Percentiles rank a stretch among this genome's conserved stretches.
Evolutionary conservation across 768 basidiomycete genomes (phyloP).

Genomic region (Chalciporus sphaerocephalus): DNA sequence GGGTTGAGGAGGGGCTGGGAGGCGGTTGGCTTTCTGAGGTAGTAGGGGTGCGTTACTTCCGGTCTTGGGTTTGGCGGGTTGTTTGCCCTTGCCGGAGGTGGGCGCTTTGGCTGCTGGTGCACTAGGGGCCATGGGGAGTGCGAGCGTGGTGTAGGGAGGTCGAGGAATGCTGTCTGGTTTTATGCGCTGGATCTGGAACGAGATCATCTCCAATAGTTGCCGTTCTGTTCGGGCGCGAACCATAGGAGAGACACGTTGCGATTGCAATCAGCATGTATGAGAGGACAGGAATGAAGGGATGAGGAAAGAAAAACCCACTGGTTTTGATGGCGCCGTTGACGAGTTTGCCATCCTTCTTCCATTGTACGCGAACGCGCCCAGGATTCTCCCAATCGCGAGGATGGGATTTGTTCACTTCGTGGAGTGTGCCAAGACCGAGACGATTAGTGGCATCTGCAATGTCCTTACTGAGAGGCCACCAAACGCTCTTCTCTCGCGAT

Average conservation of each 20-base stretch:
- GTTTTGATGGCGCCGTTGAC: constrained; percentile 68
- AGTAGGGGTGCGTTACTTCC: constrained; percentile 30
- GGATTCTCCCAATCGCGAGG: constrained; percentile 99
- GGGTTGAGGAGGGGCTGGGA: constrained; percentile 75
- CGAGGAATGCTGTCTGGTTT: constrained; percentile 70
- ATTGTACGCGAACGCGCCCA: constrained; percentile 88
- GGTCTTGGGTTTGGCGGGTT: constrained; percentile 44
- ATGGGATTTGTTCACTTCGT: constrained; percentile 87
- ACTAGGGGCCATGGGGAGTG: constrained; percentile 26
- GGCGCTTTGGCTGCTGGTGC: constrained; percentile 30
- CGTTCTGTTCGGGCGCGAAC: constrained; percentile 53
- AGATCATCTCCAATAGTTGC: constrained; percentile 70
- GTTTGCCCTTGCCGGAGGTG: constrained; percentile 46
- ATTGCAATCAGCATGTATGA: neutral
- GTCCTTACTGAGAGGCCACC: constrained; percentile 95
- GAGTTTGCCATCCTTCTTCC: constrained; percentile 74
- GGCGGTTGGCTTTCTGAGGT: constrained; percentile 33
- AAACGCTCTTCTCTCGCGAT: constrained; percentile 69
- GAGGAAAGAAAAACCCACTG: constrained; percentile 47
- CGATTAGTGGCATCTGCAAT: constrained; percentile 80
- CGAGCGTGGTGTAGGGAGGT: constrained; percentile 50
- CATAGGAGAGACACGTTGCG: neutral
- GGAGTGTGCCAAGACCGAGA: constrained; percentile 74
- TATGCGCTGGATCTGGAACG: constrained; percentile 63
- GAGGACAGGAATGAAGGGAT: neutral